These are phyloP conservation scores for Alloteropsis semialata DNA, from an alignment of 176 grass and related monocot species.

Conservation along the genomic window DNA sequence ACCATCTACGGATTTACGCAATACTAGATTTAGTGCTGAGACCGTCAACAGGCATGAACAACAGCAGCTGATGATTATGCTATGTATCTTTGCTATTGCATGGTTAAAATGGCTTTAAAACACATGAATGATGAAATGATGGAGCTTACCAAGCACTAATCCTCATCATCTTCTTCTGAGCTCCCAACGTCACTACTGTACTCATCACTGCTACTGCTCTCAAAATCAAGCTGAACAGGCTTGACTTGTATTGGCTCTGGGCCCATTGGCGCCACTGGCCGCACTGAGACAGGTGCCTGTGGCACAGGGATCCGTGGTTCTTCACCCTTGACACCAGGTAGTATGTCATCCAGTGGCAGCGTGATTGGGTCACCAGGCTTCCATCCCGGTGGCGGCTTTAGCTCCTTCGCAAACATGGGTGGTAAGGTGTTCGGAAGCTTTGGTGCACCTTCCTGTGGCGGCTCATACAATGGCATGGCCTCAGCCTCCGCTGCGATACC, in stretches of 20 bases:
- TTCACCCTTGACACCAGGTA: conserved; percentile 53
- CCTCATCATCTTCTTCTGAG: conserved; percentile 97
- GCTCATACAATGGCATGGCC: conserved; percentile 45
- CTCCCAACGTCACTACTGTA: conserved; percentile 81
- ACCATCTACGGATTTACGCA: neutral
- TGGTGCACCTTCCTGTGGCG: conserved; percentile 47
- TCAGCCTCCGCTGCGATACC: conserved; percentile 32
- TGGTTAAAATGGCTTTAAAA: neutral
- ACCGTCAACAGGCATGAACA: neutral
- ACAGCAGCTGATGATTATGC: neutral
- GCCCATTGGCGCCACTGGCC: conserved; percentile 24
- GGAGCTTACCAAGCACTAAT: conserved; percentile 54
- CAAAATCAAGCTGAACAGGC: conserved; percentile 80
- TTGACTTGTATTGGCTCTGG: conserved; percentile 56
- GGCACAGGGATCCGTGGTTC: conserved; percentile 34
- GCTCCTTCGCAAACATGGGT: conserved; percentile 50
- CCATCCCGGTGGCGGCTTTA: conserved; percentile 76
- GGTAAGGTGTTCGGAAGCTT: conserved; percentile 67
- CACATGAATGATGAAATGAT: conserved; percentile 10
- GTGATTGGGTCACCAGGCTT: conserved; percentile 84
- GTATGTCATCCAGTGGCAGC: conserved; percentile 48
- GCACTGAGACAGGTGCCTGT: neutral
- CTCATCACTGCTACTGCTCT: conserved; percentile 77
- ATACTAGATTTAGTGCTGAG: neutral
- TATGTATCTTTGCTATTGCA: neutral